phyloP scores from a whole-genome alignment of 1,284 basidiomycete genomes.

The Cystobasidium pallidum region DNA sequence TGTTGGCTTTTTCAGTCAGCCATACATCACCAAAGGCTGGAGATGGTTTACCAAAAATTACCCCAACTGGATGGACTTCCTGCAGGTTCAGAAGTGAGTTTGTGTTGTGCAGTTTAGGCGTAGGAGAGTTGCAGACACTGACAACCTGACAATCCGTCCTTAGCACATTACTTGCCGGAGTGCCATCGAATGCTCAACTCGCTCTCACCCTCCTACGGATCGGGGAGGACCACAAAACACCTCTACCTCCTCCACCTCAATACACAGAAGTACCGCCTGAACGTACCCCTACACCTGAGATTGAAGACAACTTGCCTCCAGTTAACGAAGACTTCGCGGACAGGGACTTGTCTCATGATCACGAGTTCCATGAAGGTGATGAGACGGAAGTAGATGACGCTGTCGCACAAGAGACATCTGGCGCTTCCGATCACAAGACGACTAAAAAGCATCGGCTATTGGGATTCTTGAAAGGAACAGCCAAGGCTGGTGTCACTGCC shows the following conservation, averaged over 20 bases:
- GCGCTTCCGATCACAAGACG: slow-evolving; percentile 26
- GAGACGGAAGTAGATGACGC: slow-evolving; percentile 43
- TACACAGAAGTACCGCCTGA: slow-evolving; percentile 30
- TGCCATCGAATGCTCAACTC: slow-evolving; percentile 65
- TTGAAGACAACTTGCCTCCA: slow-evolving; percentile 50
- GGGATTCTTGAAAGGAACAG: slow-evolving; percentile 53
- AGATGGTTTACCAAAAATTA: slow-evolving; percentile 59
- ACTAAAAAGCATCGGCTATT: slow-evolving; percentile 52
- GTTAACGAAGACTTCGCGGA: slow-evolving; percentile 49
- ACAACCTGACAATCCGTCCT: no score
- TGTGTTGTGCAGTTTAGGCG: neutral
- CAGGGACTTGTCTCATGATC: slow-evolving; percentile 41
- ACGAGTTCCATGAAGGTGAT: slow-evolving; percentile 48
- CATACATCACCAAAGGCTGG: slow-evolving; percentile 59
- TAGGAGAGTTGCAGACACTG: no score
- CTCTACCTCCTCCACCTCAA: slow-evolving; percentile 60
- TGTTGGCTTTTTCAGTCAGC: slow-evolving; percentile 62
- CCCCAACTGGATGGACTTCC: slow-evolving; percentile 61
- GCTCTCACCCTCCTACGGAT: slow-evolving; percentile 63
- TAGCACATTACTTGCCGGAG: slow-evolving; percentile 62
- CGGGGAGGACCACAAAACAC: slow-evolving; percentile 59
- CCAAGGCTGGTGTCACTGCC: slow-evolving; percentile 52
- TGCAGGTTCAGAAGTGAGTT: slow-evolving; percentile 60
- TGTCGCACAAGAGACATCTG: slow-evolving; percentile 12
- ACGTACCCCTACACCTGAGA: slow-evolving; percentile 24